Percentiles rank a stretch among this genome's conserved stretches.
These are phyloP conservation scores for Alternaria triticina DNA, from an alignment of 2,329 filamentous ascomycete genomes.

Conservation along the genomic window DNA sequence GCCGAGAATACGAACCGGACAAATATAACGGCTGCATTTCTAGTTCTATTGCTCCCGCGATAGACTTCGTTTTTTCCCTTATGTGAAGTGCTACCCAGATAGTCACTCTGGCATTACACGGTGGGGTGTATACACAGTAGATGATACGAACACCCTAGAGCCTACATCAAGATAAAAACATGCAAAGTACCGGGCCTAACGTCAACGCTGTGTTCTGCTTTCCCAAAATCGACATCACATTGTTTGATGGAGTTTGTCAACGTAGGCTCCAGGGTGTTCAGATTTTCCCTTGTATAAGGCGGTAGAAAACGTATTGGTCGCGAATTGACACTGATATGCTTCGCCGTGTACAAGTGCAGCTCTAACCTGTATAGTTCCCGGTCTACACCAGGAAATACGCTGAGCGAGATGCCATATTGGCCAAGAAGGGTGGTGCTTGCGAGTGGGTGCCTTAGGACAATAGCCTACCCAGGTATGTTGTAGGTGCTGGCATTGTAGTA, in stretches of 20 bases:
- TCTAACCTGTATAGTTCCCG: neutral
- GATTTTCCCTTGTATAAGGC: neutral
- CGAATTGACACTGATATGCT: neutral
- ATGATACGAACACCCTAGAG: too few species aligned
- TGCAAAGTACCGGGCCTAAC: too few species aligned
- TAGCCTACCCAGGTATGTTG: neutral
- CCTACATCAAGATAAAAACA: too few species aligned
- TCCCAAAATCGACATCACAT: too few species aligned
- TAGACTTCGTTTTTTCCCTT: too few species aligned
- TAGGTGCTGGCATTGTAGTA: neutral
- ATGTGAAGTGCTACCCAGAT: too few species aligned
- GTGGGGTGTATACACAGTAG: too few species aligned
- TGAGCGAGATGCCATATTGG: neutral
- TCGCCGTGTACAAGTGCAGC: neutral
- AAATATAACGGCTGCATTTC: neutral
- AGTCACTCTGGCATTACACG: too few species aligned
- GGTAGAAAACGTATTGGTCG: neutral
- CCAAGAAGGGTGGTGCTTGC: neutral
- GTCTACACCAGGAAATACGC: neutral
- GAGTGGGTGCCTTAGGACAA: neutral
- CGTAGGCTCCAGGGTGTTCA: too few species aligned
- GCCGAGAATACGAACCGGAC: rapidly evolving
- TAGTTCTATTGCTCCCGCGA: neutral
- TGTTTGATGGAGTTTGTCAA: too few species aligned
- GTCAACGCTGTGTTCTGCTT: too few species aligned